These are phyloP conservation scores for Termitomyces sp. DNA, from an alignment of 768 basidiomycete genomes.

Conservation along the genomic window DNA sequence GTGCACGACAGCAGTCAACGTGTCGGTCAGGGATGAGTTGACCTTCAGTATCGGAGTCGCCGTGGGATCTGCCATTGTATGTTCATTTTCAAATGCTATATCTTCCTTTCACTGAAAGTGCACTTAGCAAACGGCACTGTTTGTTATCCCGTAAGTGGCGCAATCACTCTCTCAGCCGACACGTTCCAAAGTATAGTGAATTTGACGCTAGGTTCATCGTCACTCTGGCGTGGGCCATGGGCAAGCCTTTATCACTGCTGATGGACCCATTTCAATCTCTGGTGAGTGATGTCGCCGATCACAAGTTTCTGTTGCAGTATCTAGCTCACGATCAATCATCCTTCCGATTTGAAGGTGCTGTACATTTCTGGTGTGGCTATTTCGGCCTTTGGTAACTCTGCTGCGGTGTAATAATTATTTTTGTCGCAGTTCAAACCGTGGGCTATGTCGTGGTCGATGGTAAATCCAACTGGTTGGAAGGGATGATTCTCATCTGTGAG, in stretches of 20 bases:
- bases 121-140: constrained; percentile 73
- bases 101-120: not conserved
- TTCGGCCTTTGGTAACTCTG: not conserved
- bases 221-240: constrained; percentile 74
- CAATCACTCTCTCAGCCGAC: not conserved
- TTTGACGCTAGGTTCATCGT: constrained; percentile 57
- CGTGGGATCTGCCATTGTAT: constrained; percentile 79
- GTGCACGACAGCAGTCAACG: constrained; percentile 85
- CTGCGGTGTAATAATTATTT: not conserved
- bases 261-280: constrained; percentile 91
- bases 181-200: not conserved
- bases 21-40: constrained; percentile 88
- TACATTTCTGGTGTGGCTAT: not conserved
- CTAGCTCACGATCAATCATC: not conserved
- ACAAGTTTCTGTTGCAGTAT: not conserved
- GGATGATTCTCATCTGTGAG: constrained; percentile 30
- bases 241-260: constrained; percentile 74
- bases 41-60: constrained; percentile 86
- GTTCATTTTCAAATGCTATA: constrained; percentile 21
- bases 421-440: constrained; percentile 65
- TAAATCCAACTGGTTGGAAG: constrained; percentile 82
- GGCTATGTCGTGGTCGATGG: constrained; percentile 81
- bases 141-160: constrained; percentile 72
- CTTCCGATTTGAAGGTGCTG: constrained; percentile 40
- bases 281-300: constrained; percentile 31